Base-by-base conservation (phyloP, 176 grass and related monocot species). In the Carex kokanica region DNA sequence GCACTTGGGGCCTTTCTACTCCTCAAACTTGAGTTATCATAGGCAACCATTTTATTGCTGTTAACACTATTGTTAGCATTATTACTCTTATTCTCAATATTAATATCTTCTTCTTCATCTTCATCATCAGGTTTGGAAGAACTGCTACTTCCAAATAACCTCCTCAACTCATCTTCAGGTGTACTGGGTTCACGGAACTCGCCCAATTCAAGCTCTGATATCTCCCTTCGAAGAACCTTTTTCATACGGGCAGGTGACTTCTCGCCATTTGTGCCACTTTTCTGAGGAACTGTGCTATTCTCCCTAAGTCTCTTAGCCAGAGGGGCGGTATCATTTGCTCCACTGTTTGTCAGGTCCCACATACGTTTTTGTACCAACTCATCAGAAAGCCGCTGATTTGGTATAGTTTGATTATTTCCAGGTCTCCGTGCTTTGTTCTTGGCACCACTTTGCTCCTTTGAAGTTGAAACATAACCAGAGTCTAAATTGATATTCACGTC, bases 171-270 rank as follows among this genome's bases (percentile, higher is more conserved):
- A 83, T 96, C 94, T 53, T 85, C 93, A 78, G 69, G 69, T 24
- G 52, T 78, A 61, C 84, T 84, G 53, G 87, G 52, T 72, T 93
- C 93, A 54, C 91, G 93, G 83, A 99, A 86, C 82, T 99, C 97
- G 61, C 93, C 97, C 68, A 93, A 90, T 84, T 99, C 97, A 16
- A 99, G 93, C 83, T 99, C 97, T 58, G 97, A 99, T 20, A 83
- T 79, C 49, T 99, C 97, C 78, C 97, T 93, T 81, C 86, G 85
- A 60, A 96, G 93, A 60, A 85, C 56, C 62, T 84, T 91, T 73
- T 89, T 87, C 67, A 41, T 81, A 83, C 2, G 60, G 52, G 49
- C 36, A 51, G 85, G 87, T 56, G 92, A 93, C 64, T 86, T 94
- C 54, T 93, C 86, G 75, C 81, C 61, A 86, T 86, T 86, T 78